These are phyloP conservation scores for Aspergillus cavernicola DNA, from an alignment of 495 filamentous ascomycete species.

Conservation along the genomic window DNA sequence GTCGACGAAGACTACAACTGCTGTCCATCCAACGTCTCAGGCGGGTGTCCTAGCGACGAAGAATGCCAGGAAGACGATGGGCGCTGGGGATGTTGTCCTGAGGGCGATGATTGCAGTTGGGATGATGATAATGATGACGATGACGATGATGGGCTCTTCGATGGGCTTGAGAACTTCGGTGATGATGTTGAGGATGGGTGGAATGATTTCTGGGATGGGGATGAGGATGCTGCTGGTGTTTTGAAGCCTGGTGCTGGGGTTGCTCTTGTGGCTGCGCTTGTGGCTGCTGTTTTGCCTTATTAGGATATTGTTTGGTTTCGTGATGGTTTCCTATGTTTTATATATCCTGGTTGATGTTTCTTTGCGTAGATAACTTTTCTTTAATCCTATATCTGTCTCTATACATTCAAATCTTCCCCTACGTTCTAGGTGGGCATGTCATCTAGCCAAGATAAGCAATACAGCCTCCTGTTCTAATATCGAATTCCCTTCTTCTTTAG, in stretches of 20 bases:
- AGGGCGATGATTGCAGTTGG: constrained; percentile 3
- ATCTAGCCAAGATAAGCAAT: too few relatives aligned
- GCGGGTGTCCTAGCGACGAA: constrained; percentile 3
- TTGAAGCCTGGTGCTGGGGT: constrained; percentile 6
- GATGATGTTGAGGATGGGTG: neutral
- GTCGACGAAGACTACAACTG: neutral
- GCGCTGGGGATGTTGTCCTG: constrained; percentile 5
- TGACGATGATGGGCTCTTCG: neutral
- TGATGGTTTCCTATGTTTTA: too few relatives aligned
- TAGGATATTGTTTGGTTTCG: too few relatives aligned
- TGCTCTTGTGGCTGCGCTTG: neutral
- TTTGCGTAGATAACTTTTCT: too few relatives aligned
- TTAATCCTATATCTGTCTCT: too few relatives aligned
- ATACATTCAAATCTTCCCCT: too few relatives aligned
- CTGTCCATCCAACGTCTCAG: neutral
- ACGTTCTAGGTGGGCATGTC: too few relatives aligned
- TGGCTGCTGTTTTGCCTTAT: neutral
- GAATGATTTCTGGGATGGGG: constrained; percentile 6
- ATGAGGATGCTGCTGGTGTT: constrained; percentile 3
- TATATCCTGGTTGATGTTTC: too few relatives aligned
- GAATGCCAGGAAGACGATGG: constrained; percentile 2
- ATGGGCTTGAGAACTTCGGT: neutral
- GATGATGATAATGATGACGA: constrained; percentile 10
- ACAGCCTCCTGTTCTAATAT: too few relatives aligned
- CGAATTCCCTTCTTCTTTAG: too few relatives aligned